phyloP scores from a whole-genome alignment of 2,329 filamentous ascomycete species.

The Trichoderma sp. region DNA sequence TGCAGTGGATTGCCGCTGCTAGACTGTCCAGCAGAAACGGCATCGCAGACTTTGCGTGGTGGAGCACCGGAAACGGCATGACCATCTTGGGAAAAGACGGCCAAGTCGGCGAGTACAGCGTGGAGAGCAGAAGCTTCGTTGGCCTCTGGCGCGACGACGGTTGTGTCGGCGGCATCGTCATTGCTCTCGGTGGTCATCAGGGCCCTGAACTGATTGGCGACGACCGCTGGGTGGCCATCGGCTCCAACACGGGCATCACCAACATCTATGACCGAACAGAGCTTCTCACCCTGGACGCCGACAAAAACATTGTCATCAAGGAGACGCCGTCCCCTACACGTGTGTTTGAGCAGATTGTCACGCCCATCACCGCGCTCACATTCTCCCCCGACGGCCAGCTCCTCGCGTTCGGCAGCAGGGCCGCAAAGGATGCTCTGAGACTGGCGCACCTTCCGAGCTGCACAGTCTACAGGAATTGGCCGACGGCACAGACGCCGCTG shows the following conservation, averaged over 20 bases:
- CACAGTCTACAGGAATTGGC: slow-evolving; percentile 96
- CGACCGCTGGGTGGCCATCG: slow-evolving; percentile 85
- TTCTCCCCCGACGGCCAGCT: slow-evolving; percentile 91
- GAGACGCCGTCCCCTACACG: slow-evolving; percentile 68
- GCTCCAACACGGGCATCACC: slow-evolving; percentile 81
- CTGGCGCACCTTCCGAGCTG: slow-evolving; percentile 88
- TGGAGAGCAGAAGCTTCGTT: slow-evolving; percentile 65
- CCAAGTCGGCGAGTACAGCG: slow-evolving; percentile 84
- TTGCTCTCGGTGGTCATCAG: slow-evolving; percentile 71
- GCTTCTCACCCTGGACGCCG: slow-evolving; percentile 47
- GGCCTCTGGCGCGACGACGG: slow-evolving; percentile 89
- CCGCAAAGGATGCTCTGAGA: slow-evolving; percentile 84
- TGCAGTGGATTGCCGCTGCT: slow-evolving; percentile 84
- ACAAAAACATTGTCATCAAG: slow-evolving; percentile 52
- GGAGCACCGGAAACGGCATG: slow-evolving; percentile 78
- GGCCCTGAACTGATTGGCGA: slow-evolving; percentile 64
- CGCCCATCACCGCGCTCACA: slow-evolving; percentile 71
- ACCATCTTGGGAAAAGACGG: slow-evolving; percentile 82
- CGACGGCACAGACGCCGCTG: slow-evolving; percentile 82
- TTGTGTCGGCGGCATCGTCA: slow-evolving; percentile 76
- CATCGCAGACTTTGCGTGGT: slow-evolving; percentile 91
- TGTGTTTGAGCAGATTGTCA: slow-evolving; percentile 81
- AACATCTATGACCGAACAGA: slow-evolving; percentile 86
- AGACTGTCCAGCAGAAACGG: slow-evolving; percentile 79
- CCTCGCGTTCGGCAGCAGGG: slow-evolving; percentile 77